phyloP scores from a whole-genome alignment of 1,284 basidiomycete species.

The Ustilago trichophora region DNA sequence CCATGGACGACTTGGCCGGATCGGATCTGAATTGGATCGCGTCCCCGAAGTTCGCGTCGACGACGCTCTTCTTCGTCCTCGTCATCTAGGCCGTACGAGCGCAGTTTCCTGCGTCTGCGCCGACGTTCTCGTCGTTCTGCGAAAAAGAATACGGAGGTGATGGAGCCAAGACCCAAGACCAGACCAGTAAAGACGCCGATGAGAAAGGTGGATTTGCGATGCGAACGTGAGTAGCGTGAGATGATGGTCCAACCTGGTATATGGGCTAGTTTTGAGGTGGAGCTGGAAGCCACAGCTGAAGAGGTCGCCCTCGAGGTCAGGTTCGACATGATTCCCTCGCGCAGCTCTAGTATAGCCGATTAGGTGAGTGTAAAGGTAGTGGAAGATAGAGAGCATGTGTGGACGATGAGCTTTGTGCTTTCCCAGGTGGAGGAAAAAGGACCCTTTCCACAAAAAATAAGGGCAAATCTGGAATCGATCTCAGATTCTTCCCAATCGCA shows the following conservation, averaged over 20 bases:
- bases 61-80: conserved; percentile 43
- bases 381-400: too few relatives aligned
- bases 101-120: conserved; percentile 31
- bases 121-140: conserved; percentile 43
- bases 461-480: too few relatives aligned
- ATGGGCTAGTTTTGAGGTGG: conserved; percentile 24
- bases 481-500: too few relatives aligned
- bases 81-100: conserved; percentile 29
- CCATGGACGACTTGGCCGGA: conserved; percentile 55
- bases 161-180: conserved; percentile 52
- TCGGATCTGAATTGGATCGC: conserved; percentile 40
- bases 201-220: conserved; percentile 51
- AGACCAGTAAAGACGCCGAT: conserved; percentile 58
- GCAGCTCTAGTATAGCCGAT: too few relatives aligned
- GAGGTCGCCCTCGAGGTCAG: conserved; percentile 4
- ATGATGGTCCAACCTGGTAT: conserved; percentile 42
- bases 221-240: conserved; percentile 29
- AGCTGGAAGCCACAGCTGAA: conserved; percentile 8
- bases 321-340: conserved; percentile 32
- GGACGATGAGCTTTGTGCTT: too few relatives aligned
- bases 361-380: too few relatives aligned
- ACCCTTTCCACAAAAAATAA: not conserved
- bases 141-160: conserved; percentile 53
- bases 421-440: too few relatives aligned
- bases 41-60: conserved; percentile 19